Evolutionary conservation across 1,139 yeast genomes (phyloP).

Genomic region (Magnusiomyces fungicola): DNA sequence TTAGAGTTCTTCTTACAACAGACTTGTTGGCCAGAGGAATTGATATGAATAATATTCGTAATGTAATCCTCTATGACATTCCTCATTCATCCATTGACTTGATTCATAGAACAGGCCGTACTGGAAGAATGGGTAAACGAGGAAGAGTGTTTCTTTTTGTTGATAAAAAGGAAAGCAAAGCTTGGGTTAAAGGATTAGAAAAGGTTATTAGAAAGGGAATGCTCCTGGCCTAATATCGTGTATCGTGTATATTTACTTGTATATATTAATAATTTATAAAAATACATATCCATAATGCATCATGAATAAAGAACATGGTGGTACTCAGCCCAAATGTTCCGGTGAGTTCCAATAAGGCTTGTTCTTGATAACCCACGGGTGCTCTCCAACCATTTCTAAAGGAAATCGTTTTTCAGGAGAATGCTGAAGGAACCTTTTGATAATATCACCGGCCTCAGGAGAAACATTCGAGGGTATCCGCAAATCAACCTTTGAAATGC

Average conservation of each 20-base stretch:
- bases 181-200: conserved; percentile 83
- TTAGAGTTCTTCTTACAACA: conserved; percentile 74
- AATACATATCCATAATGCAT: too few relatives aligned
- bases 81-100: conserved; percentile 82
- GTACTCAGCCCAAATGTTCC: conserved; percentile 12
- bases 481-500: conserved; percentile 72
- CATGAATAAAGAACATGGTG: neutral
- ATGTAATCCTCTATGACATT: conserved; percentile 75
- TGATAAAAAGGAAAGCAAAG: conserved; percentile 55
- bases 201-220: conserved; percentile 49
- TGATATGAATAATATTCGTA: conserved; percentile 74
- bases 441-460: conserved; percentile 70
- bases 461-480: conserved; percentile 64
- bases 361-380: conserved; percentile 77
- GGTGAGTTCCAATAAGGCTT: conserved; percentile 41
- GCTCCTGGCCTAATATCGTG: conserved; percentile 10
- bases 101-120: conserved; percentile 87
- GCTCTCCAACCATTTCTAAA: conserved; percentile 54
- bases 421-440: conserved; percentile 50
- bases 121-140: conserved; percentile 84
- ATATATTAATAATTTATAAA: too few relatives aligned
- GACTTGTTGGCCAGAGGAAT: conserved; percentile 87
- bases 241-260: neutral
- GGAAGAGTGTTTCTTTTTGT: conserved; percentile 80
- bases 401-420: conserved; percentile 62